Conservation (phyloP, 805 yeast species). For the Hanseniaspora jakobsenii region DNA sequence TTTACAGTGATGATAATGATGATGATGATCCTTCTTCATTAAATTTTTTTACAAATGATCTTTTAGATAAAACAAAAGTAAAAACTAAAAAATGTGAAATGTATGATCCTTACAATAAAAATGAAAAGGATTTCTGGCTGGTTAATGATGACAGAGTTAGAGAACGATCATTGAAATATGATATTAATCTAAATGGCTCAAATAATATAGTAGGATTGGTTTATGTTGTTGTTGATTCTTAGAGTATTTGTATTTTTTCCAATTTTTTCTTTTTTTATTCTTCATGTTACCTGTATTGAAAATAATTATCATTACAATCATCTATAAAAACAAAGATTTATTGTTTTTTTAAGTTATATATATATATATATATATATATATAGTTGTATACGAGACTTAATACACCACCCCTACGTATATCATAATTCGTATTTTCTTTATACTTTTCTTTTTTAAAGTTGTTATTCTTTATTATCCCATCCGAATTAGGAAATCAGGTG, state of each 20-base stretch:
- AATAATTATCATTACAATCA: too few species aligned
- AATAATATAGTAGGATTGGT: slow-evolving; percentile 10
- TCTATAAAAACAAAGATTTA: too few species aligned
- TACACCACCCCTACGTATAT: too few species aligned
- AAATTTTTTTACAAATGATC: too few species aligned
- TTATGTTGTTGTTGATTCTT: slow-evolving; percentile 8
- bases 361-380: too few species aligned
- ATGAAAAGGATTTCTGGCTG: slow-evolving; percentile 7
- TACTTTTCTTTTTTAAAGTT: neutral
- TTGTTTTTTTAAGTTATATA: neutral
- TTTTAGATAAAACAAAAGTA: too few species aligned
- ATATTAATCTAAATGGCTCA: slow-evolving; percentile 4
- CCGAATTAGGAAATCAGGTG: too few species aligned
- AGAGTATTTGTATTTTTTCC: neutral
- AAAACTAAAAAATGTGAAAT: neutral
- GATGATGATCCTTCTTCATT: neutral
- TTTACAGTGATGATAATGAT: neutral
- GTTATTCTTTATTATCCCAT: too few species aligned
- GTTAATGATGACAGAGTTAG: slow-evolving; percentile 7
- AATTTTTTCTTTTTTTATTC: neutral
- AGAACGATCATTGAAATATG: neutral
- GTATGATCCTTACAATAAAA: neutral
- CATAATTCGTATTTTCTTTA: too few species aligned
- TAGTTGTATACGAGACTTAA: too few species aligned
- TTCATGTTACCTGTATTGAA: too few species aligned